These are phyloP conservation scores for Pholiota adiposa DNA, from an alignment of 1,284 basidiomycete species.

Conservation along the genomic window DNA sequence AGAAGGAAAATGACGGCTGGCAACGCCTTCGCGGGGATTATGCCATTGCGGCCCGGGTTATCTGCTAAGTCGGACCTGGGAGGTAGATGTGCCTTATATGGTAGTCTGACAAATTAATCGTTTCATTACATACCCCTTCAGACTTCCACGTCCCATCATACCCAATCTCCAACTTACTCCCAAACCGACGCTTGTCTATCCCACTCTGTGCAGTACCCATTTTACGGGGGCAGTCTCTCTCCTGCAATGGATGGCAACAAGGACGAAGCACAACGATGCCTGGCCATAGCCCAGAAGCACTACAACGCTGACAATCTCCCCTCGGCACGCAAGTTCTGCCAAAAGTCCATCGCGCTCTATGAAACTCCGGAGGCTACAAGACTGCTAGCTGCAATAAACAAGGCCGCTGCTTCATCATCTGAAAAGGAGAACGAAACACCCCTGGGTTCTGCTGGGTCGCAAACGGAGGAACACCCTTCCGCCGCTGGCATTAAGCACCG, in stretches of 20 bases:
- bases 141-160: slow-evolving; percentile 25
- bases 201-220: not conserved
- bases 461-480: slow-evolving; percentile 70
- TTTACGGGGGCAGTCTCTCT: slow-evolving; percentile 2
- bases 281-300: slow-evolving; percentile 79
- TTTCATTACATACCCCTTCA: slow-evolving; percentile 12
- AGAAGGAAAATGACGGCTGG: slow-evolving; percentile 6
- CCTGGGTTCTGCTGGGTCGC: slow-evolving; percentile 45
- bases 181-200: slow-evolving; percentile 7
- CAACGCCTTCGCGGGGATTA: not conserved
- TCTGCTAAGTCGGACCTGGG: slow-evolving; percentile 24
- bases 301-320: slow-evolving; percentile 71
- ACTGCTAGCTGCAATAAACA: slow-evolving; percentile 69
- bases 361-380: slow-evolving; percentile 79
- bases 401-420: slow-evolving; percentile 43
- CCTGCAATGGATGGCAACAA: slow-evolving; percentile 83
- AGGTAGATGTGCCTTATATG: not conserved
- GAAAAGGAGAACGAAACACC: slow-evolving; percentile 24
- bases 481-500: slow-evolving; percentile 66
- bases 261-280: slow-evolving; percentile 84
- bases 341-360: slow-evolving; percentile 88
- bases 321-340: slow-evolving; percentile 88
- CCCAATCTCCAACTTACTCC: slow-evolving; percentile 11
- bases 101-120: slow-evolving; percentile 11
- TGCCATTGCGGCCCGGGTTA: slow-evolving; percentile 12